A percentile compares a stretch with the other conserved stretches of the same genome.
Conservation (phyloP, 2,329 filamentous ascomycete species). For the Talaromyces sp. region DNA sequence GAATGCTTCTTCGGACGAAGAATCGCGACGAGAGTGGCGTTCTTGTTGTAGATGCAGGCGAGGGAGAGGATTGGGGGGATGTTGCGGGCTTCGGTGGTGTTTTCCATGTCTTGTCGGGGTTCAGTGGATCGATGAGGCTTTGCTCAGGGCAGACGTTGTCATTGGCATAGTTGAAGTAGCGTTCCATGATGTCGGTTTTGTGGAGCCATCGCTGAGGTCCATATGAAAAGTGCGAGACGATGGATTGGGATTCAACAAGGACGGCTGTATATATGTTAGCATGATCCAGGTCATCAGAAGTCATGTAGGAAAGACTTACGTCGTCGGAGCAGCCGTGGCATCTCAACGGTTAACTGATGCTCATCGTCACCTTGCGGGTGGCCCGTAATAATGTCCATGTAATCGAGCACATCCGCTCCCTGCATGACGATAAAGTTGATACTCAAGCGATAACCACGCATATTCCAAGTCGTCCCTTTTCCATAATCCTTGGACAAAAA, state of each 20-base stretch:
- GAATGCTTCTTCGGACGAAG: slow-evolving; percentile 1
- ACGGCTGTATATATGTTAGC: slow-evolving; percentile 16
- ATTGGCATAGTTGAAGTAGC: slow-evolving; percentile 21
- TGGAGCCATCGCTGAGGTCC: slow-evolving; percentile 17
- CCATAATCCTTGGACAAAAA: slow-evolving; percentile 19
- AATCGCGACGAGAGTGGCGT: background rate
- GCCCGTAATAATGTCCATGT: slow-evolving; percentile 18
- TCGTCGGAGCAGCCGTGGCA: slow-evolving; percentile 17
- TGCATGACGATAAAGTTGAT: slow-evolving; percentile 21
- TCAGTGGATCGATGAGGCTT: slow-evolving; percentile 17
- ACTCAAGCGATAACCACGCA: slow-evolving; percentile 17
- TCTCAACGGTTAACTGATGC: slow-evolving; percentile 20
- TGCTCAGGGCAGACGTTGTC: slow-evolving; percentile 17
- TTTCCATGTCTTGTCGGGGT: slow-evolving; percentile 12
- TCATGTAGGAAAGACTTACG: slow-evolving; percentile 3
- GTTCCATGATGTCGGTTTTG: slow-evolving; percentile 20
- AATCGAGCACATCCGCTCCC: slow-evolving; percentile 18
- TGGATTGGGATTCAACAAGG: slow-evolving; percentile 20
- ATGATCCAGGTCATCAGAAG: background rate
- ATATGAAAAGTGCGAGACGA: slow-evolving; percentile 21
- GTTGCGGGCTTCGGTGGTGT: background rate
- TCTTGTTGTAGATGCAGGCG: background rate
- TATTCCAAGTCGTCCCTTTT: slow-evolving; percentile 19
- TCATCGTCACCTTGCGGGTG: slow-evolving; percentile 20
- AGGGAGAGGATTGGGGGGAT: background rate